Percentiles rank a stretch among this genome's conserved stretches.
phyloP scores from a whole-genome alignment of 208 protist species.

The Sergeia podlipaevii region DNA sequence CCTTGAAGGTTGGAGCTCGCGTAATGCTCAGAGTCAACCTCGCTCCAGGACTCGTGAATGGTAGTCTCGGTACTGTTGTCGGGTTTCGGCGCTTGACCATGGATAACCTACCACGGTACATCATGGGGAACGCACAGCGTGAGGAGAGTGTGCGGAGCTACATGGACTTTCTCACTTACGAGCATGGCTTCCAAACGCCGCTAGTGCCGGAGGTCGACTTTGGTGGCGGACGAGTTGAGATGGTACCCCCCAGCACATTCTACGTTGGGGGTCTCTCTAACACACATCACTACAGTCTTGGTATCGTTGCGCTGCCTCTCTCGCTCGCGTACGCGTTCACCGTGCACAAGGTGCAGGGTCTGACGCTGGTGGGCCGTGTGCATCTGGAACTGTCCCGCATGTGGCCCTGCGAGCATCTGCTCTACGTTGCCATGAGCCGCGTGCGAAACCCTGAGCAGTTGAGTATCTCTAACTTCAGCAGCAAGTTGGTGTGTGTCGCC shows the following conservation, averaged over 20 bases:
- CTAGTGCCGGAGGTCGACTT: conserved; percentile 79
- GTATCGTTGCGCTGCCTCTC: conserved; percentile 68
- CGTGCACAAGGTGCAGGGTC: conserved; percentile 90
- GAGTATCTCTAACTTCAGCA: conserved; percentile 54
- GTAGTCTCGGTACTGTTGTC: conserved; percentile 81
- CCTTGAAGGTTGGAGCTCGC: conserved; percentile 63
- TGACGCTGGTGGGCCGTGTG: conserved; percentile 79
- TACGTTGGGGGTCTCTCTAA: conserved; percentile 66
- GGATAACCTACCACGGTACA: conserved; percentile 41
- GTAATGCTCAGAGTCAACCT: conserved; percentile 89
- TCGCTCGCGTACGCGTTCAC: conserved; percentile 89
- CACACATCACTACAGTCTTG: conserved; percentile 69
- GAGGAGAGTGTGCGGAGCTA: conserved; percentile 46
- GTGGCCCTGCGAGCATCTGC: conserved; percentile 86
- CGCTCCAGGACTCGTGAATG: conserved; percentile 70
- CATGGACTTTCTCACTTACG: conserved; percentile 58
- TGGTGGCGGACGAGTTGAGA: conserved; percentile 37
- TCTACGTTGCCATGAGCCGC: conserved; percentile 88
- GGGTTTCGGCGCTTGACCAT: conserved; percentile 49
- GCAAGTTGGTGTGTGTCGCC: conserved; percentile 47
- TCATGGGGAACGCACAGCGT: conserved; percentile 24
- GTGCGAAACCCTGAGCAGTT: conserved; percentile 86
- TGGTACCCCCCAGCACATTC: conserved; percentile 61
- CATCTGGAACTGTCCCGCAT: conserved; percentile 85
- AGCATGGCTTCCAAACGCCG: conserved; percentile 46